Evolutionary conservation across 331 rosid genomes (phyloP), one percentile per base, ranked within the genome.

Genomic region (Stylosanthes scabra): DNA sequence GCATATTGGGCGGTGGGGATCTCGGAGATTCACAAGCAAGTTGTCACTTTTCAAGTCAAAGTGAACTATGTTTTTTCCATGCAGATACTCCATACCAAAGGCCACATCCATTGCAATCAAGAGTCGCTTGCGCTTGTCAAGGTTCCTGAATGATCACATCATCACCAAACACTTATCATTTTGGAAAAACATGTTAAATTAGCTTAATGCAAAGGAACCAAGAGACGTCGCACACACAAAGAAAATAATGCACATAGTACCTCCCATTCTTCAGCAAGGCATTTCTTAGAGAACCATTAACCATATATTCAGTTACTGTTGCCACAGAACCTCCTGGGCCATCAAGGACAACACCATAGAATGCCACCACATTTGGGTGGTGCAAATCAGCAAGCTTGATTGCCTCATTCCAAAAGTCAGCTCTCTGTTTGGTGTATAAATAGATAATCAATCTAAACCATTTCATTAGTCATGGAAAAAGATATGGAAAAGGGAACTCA

Each of bases 1-100:
- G 91, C 98, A 91, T 72, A 93, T 93, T 14, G 98, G 96, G 74
- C 94, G 92, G 75, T 87, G 97, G 49, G 94, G 86, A 83, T 91
- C 97, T 47, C 97, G 86, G 74, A 93, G 97, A 80, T 93, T 93
- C 77, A 93, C 97, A 34, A 93, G 93, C 66, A 93, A 83, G 82
- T 93, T 93, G 83, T 93, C 98, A 68, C 98, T 93, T 89, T 93
- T 93, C 83, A 93, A 81, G 84, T 93, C 98, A 73, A 91, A 93
- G 86, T 91, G 98, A 63, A 93, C 97, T 45, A 93, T 89, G 76
- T 91, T 91, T 85, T 83, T 91, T 72, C 87, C 95, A 75, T 91
- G 98, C 74, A 91, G 75, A 68, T 93, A 91, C 77, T 93, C 98
- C 98, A 93, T 91, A 40, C 98, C 98, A 80, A 91, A 93, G 59